Evolutionary conservation across 768 basidiomycete genomes (phyloP), one percentile per base, ranked within the genome.

Genomic region (Xanthoconium stramineum): DNA sequence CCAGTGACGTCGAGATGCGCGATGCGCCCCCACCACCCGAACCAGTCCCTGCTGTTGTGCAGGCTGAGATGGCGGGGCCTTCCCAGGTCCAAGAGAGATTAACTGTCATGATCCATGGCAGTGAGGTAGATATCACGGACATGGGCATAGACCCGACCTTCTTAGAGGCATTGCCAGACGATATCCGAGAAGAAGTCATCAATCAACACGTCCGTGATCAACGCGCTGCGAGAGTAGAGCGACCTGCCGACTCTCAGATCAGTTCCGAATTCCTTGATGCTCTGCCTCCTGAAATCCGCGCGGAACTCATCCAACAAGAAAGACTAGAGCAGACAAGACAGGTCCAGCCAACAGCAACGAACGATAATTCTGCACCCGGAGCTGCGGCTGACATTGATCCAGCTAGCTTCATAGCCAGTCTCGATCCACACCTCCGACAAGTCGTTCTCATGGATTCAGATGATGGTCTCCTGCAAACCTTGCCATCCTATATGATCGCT

Each of bases 131-230:
- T 68, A 99, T 99, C 69, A 99, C 97, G 3, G 94, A 98, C 64
- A 96, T 94, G 37, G 97, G 97, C 6, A 98, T 99, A 66, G 97
- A 99, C 69, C 93, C 95, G 3, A 94, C 93, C 6, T 99, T 99
- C 81, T 77, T 99, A 55, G 94, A 98, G 74, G 97, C 97, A 28
- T 75, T 99, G 10, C 97, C 97, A 0, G 97, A 99, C 67, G 96
- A 98, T 61, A 98, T 99, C 89, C 85, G 97, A 49, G 96, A 97
- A 68, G 97, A 99, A 68, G 94, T 99, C 36, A 80, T 99, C 51
- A 94, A 95, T 65, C 97, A 99, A 67, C 96, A 99, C 67, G 86
- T 98, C 62, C 87, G 94, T 10, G 97, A 98, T 63, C 91, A 88
- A 57, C 86, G 88, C 39, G 85, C 90, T 12, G 85, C 92, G 5